Conservation (phyloP, 202 grass and related monocot genomes). For the Carex arenaria region DNA sequence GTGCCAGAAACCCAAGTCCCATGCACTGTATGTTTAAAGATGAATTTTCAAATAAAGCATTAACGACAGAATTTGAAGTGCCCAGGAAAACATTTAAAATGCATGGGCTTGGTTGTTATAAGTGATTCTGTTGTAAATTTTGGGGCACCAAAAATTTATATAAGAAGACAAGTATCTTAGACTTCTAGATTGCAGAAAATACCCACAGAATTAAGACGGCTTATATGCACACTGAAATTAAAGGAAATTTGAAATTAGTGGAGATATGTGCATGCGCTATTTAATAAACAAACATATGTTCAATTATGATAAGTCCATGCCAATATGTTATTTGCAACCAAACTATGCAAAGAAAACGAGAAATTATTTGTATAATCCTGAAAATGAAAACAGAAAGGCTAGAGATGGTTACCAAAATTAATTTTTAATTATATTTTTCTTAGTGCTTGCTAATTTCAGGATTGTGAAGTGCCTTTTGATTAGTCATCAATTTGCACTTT, state of each 20-base stretch:
- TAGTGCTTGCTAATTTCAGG: background rate
- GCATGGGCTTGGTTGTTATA: background rate
- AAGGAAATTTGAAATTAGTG: background rate
- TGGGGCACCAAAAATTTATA: background rate
- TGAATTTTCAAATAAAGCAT: background rate
- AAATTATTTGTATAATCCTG: background rate
- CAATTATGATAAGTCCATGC: background rate
- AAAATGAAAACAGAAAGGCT: background rate
- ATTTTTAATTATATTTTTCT: background rate
- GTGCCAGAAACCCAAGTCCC: constrained; percentile 82
- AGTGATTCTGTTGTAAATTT: background rate
- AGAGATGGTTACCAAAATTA: background rate
- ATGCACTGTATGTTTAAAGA: constrained; percentile 49
- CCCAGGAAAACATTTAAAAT: background rate
- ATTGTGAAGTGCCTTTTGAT: background rate
- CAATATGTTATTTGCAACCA: background rate
- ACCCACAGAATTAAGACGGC: background rate
- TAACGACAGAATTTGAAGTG: background rate
- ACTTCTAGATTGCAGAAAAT: background rate
- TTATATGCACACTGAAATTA: background rate
- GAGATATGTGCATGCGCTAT: background rate
- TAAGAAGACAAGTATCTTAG: background rate
- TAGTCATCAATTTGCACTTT: background rate
- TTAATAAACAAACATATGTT: background rate
- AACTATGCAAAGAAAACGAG: background rate